These are phyloP conservation scores for Termitomyces sp. DNA, from an alignment of 768 basidiomycete genomes.

Conservation along the genomic window DNA sequence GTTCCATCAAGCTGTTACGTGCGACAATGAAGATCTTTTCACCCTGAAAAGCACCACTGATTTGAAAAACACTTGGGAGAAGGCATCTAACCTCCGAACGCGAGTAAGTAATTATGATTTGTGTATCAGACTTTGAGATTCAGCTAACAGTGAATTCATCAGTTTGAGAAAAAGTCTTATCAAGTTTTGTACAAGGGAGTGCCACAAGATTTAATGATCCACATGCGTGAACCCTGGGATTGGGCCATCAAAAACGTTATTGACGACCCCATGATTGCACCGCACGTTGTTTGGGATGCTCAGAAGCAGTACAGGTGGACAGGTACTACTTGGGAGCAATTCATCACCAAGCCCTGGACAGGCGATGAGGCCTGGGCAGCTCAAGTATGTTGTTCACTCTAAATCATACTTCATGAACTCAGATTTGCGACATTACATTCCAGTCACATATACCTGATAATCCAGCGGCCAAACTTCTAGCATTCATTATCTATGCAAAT, in stretches of 20 bases:
- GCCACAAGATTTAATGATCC: neutral
- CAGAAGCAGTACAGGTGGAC: neutral
- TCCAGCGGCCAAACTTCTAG: neutral
- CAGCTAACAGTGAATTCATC: neutral
- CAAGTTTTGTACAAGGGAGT: neutral
- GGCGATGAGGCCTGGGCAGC: neutral
- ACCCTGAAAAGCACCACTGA: neutral
- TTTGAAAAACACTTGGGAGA: neutral
- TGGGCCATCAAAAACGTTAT: neutral
- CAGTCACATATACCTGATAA: neutral
- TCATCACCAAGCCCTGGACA: neutral
- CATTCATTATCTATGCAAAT: neutral
- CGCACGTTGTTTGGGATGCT: neutral
- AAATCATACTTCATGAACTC: neutral
- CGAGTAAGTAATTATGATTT: neutral
- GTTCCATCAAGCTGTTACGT: neutral
- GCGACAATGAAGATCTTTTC: neutral
- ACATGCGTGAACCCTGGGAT: neutral
- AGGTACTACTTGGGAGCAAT: neutral
- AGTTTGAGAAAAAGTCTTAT: neutral
- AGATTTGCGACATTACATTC: neutral
- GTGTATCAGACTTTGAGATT: neutral
- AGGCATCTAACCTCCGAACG: neutral
- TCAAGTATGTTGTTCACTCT: neutral
- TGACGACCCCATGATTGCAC: neutral